These are phyloP conservation scores for Hypoxylon crocopeplum DNA, from an alignment of 495 filamentous ascomycete species.

Conservation along the genomic window DNA sequence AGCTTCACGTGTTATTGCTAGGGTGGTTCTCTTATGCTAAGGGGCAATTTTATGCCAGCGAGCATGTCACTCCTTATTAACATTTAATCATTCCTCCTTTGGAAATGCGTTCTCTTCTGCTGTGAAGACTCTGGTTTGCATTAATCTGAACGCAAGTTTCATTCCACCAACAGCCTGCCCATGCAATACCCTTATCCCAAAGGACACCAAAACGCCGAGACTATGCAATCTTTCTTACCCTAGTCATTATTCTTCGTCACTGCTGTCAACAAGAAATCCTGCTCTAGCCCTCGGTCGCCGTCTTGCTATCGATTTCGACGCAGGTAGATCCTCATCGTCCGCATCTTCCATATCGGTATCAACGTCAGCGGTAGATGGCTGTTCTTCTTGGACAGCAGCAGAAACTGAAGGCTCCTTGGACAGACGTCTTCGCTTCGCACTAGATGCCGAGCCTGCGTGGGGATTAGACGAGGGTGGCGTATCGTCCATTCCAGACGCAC, in stretches of 20 bases:
- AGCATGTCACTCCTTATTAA: no score
- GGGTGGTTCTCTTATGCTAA: no score
- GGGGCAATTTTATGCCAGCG: no score
- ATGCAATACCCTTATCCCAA: background rate
- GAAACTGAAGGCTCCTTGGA: slow-evolving; percentile 30
- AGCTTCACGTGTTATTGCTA: no score
- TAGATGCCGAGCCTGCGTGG: slow-evolving; percentile 5
- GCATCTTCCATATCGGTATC: slow-evolving; percentile 42
- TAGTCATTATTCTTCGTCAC: slow-evolving; percentile 57
- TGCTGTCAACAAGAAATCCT: slow-evolving; percentile 64
- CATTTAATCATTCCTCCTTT: no score
- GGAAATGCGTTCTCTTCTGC: no score
- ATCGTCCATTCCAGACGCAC: slow-evolving; percentile 37
- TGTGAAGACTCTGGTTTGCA: no score
- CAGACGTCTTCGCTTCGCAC: slow-evolving; percentile 36
- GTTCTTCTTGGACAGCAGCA: background rate
- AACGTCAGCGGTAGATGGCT: slow-evolving; percentile 5
- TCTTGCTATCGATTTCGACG: slow-evolving; percentile 28
- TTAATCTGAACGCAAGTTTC: no score
- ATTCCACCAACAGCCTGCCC: no score
- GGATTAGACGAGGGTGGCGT: slow-evolving; percentile 42
- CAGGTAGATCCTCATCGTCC: slow-evolving; percentile 39
- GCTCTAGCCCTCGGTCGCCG: slow-evolving; percentile 52
- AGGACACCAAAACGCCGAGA: slow-evolving; percentile 17
- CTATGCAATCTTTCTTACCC: slow-evolving; percentile 14